A percentile compares a stretch with the other conserved stretches of the same genome.
These are phyloP conservation scores for Pseudogymnoascus sp. DNA, from an alignment of 2,329 filamentous ascomycete species.

Conservation along the genomic window DNA sequence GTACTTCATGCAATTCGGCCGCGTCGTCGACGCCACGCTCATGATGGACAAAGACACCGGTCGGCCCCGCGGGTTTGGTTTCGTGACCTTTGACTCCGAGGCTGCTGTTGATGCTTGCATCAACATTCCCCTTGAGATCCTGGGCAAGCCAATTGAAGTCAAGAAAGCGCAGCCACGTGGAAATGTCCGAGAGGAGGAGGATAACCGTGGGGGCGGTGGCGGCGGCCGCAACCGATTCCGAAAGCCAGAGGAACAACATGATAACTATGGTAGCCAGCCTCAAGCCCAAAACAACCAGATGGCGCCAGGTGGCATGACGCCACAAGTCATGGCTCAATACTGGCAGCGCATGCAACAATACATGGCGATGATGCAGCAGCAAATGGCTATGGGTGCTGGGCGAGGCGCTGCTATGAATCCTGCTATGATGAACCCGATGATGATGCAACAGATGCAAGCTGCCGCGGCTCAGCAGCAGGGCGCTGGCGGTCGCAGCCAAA, in stretches of 20 bases:
- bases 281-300: conserved; percentile 27
- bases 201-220: conserved; percentile 52
- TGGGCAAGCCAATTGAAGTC: conserved; percentile 93
- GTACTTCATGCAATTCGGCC: conserved; percentile 94
- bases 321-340: conserved; percentile 96
- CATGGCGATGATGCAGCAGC: conserved; percentile 89
- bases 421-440: conserved; percentile 62
- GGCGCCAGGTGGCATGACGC: conserved; percentile 66
- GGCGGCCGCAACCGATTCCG: conserved; percentile 48
- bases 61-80: conserved; percentile 91
- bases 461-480: conserved; percentile 50
- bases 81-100: conserved; percentile 96
- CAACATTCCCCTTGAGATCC: conserved; percentile 76
- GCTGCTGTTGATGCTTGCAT: conserved; percentile 89
- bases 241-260: conserved; percentile 41
- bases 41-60: conserved; percentile 99
- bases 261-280: conserved; percentile 35
- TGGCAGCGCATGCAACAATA: conserved; percentile 98
- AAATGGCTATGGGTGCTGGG: conserved; percentile 65
- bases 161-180: conserved; percentile 95
- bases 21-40: conserved; percentile 91
- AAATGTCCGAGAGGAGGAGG: conserved; percentile 87
- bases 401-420: conserved; percentile 57
- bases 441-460: conserved; percentile 64
- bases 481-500: conserved; percentile 26